These are phyloP conservation scores for Oryza nivara DNA, from an alignment of 176 grass and related monocot species.

Conservation along the genomic window DNA sequence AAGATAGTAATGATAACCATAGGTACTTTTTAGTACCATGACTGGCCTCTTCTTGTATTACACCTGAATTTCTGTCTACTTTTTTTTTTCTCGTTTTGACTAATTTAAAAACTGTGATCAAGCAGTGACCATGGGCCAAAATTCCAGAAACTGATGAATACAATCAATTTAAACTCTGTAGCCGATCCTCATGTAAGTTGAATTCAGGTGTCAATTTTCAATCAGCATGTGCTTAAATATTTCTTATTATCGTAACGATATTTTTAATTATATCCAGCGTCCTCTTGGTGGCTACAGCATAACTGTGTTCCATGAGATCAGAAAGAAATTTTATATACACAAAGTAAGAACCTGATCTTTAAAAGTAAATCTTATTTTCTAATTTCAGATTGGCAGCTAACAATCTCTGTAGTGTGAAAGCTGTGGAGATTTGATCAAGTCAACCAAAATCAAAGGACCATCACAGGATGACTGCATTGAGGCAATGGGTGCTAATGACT, in stretches of 20 bases:
- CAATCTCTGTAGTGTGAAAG: conserved; percentile 53
- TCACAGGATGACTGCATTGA: conserved; percentile 57
- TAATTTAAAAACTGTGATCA: conserved; percentile 34
- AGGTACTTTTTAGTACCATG: conserved; percentile 40
- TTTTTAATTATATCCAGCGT: conserved; percentile 51
- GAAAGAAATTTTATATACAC: conserved; percentile 44
- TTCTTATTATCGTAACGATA: conserved; percentile 28
- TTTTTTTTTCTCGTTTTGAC: conserved; percentile 3
- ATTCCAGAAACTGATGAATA: conserved; percentile 62
- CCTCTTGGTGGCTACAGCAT: conserved; percentile 67
- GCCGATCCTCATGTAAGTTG: conserved; percentile 60
- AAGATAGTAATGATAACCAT: conserved; percentile 50
- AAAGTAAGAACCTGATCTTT: conserved; percentile 45
- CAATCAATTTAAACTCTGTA: conserved; percentile 51
- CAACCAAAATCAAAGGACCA: conserved; percentile 45
- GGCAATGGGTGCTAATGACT: conserved; percentile 40
- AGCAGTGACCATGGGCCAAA: conserved; percentile 64
- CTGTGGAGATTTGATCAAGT: conserved; percentile 59
- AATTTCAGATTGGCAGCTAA: conserved; percentile 34
- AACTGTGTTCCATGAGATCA: conserved; percentile 45
- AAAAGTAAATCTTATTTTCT: conserved; percentile 22
- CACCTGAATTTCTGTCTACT: background rate
- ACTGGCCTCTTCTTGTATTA: background rate
- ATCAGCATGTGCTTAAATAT: conserved; percentile 7
- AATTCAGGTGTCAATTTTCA: background rate